Conservation (phyloP, 345 rosid genomes). For the Syzygium oleosum region DNA sequence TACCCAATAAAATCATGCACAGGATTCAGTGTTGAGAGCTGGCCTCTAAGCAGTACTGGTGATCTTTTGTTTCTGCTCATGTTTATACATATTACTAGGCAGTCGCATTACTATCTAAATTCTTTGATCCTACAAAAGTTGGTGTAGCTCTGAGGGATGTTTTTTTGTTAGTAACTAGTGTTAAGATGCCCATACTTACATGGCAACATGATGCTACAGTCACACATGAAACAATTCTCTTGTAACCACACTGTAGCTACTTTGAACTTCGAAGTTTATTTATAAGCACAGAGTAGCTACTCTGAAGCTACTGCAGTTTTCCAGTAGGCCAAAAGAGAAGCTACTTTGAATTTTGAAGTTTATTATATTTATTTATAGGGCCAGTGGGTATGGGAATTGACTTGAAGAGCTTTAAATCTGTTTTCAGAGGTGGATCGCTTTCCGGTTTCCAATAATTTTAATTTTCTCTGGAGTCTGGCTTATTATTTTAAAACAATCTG, state of each 20-base stretch:
- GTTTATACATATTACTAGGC: neutral
- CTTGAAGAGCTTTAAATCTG: neutral
- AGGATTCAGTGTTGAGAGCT: constrained; percentile 67
- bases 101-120: neutral
- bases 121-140: neutral
- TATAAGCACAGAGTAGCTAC: neutral
- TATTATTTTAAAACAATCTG: neutral
- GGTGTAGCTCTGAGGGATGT: neutral
- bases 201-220: neutral
- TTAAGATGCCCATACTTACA: neutral
- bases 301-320: neutral
- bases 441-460: neutral
- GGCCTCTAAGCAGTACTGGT: constrained; percentile 93
- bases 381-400: neutral
- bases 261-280: neutral
- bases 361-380: neutral
- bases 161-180: neutral
- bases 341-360: neutral
- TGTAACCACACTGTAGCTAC: neutral
- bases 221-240: neutral
- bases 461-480: neutral
- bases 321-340: neutral
- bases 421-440: neutral
- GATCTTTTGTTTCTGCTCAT: neutral
- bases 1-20: constrained; percentile 91